Base-by-base conservation (phyloP, 1,139 yeast species). In the Hansenula lynferdii region DNA sequence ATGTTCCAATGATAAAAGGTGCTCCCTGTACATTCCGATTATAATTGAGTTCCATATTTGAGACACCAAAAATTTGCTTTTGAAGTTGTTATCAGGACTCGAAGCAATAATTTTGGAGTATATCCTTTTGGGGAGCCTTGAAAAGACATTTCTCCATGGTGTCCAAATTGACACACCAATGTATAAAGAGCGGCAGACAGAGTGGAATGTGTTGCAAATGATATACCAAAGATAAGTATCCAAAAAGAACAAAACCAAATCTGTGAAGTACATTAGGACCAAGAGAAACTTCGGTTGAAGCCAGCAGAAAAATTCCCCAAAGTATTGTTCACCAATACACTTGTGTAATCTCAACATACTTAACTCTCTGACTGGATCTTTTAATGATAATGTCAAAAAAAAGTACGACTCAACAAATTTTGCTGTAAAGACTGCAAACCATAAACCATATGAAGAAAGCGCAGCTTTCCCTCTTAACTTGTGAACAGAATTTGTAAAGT, bases 221-320 rank as follows among this genome's bases (percentile, higher is more conserved):
- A 80, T 79, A 66, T 79, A 80, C 86, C 86, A 80, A 77, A 80
- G 75, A 59, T 78, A 80, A 42, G 85, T 78, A 72, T 80, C 86
- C 69, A 80, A 73, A 67, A 80, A 80, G 70, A 80, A 80, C 67
- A 80, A 75, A 48, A 79, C 64, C 65, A 80, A 66, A 58, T 80
- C 85, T 38, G 80, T 80, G 41, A 72, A 64, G 46, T 67, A 69
- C 80, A 80, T 78, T 65, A 80, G 70, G 42, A 79, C 77, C 54
- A 80, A 65, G 33, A 80, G 78, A 48, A 80, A 65, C 55, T 66
- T 75, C 26, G 81, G 75, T 59, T 80, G 86, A 39, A 75, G 72
- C 39, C 62, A 64, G 62, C 86, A 80, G 39, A 77, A 57, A 18
- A 52, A 52, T 48, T 64, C 63, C 28, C 75, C 75, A 48, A 69